Evolutionary conservation across 805 yeast species (phyloP).

Genomic region (Debaryomyces castellii): DNA sequence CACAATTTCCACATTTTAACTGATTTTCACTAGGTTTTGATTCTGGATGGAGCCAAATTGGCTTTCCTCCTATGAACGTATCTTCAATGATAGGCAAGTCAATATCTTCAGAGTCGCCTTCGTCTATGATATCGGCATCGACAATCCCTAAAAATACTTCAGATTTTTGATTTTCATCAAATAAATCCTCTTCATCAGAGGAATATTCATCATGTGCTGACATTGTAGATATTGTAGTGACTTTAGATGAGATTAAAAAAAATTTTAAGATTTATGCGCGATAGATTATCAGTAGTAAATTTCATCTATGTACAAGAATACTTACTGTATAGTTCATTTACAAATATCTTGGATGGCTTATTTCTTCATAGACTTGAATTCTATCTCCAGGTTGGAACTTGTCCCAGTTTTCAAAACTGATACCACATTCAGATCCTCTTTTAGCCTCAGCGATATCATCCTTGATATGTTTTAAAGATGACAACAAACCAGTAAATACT

Average conservation of each 20-base stretch:
- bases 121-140: constrained; percentile 53
- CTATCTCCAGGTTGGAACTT: constrained; percentile 73
- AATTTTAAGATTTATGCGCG: not conserved
- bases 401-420: constrained; percentile 67
- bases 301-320: constrained; percentile 2
- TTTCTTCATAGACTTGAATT: constrained; percentile 71
- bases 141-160: constrained; percentile 60
- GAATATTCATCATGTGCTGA: constrained; percentile 49
- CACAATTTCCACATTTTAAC: constrained; percentile 67
- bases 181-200: constrained; percentile 48
- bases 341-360: constrained; percentile 37
- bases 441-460: constrained; percentile 75
- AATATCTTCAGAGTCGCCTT: constrained; percentile 37
- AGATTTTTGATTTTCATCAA: constrained; percentile 27
- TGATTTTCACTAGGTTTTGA: constrained; percentile 56
- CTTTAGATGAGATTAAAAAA: not conserved
- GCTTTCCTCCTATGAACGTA: constrained; percentile 76
- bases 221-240: constrained; percentile 14
- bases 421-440: constrained; percentile 90
- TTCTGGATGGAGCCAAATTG: constrained; percentile 62
- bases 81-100: constrained; percentile 50
- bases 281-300: not conserved
- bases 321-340: not conserved
- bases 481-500: constrained; percentile 57
- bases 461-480: constrained; percentile 77